A percentile compares a stretch with the other conserved stretches of the same genome.
These are phyloP conservation scores for Colletotrichum godetiae DNA, from an alignment of 2,329 filamentous ascomycete genomes.

Conservation along the genomic window DNA sequence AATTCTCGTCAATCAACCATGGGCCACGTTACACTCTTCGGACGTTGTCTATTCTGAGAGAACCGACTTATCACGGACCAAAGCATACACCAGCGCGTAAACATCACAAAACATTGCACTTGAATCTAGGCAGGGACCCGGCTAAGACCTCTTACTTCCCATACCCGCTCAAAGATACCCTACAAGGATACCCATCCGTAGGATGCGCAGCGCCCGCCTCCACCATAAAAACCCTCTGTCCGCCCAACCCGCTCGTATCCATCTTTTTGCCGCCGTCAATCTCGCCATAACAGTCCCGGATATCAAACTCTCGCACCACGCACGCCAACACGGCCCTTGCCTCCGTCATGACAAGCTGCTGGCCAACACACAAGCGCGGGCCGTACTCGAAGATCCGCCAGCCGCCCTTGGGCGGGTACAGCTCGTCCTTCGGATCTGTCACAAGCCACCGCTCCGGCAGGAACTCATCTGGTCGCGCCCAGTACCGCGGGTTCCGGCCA, in stretches of 20 bases:
- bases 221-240: conserved; percentile 31
- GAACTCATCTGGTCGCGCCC: conserved; percentile 56
- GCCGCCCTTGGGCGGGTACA: conserved; percentile 47
- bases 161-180: conserved; percentile 22
- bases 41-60: background rate
- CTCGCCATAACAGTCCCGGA: conserved; percentile 29
- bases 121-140: background rate
- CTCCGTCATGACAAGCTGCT: conserved; percentile 58
- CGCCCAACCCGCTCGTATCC: conserved; percentile 23
- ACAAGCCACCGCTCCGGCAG: conserved; percentile 59
- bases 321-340: conserved; percentile 58
- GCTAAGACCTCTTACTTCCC: background rate
- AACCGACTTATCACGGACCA: too few species aligned
- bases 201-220: conserved; percentile 34
- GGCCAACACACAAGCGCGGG: conserved; percentile 58
- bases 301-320: conserved; percentile 58
- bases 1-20: background rate
- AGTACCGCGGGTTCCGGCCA: conserved; percentile 53
- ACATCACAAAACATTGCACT: background rate
- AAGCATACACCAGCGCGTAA: background rate
- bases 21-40: background rate
- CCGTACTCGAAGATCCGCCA: conserved; percentile 65
- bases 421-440: conserved; percentile 16
- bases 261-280: conserved; percentile 22
- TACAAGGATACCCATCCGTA: conserved; percentile 31